phyloP scores from a whole-genome alignment of 2,329 filamentous ascomycete genomes.

The Chrysosporium queenslandicum region DNA sequence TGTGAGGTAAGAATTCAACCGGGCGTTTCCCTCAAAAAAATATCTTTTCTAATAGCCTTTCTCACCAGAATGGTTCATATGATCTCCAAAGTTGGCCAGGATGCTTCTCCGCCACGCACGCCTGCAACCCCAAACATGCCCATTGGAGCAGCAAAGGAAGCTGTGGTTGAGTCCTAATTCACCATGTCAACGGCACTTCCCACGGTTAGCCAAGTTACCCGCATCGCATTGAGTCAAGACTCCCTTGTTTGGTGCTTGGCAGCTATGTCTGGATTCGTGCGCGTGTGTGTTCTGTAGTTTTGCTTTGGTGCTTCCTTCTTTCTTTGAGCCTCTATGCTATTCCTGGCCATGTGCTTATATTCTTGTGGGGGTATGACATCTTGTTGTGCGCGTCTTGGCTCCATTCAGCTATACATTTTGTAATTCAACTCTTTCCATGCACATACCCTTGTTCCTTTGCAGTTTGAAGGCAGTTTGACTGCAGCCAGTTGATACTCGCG shows the following conservation, averaged over 20 bases:
- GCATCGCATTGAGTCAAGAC: not conserved
- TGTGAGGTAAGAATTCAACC: slow-evolving; percentile 27
- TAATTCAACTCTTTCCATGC: not conserved
- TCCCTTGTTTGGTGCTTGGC: not conserved
- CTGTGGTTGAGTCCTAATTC: slow-evolving; percentile 3
- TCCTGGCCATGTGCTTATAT: not conserved
- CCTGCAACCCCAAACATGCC: slow-evolving; percentile 5
- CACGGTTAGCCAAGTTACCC: not conserved
- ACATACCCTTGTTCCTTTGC: not conserved
- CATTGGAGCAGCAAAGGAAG: not conserved
- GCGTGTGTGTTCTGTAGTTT: too few relatives aligned
- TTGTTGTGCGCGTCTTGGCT: not conserved
- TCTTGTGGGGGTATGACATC: not conserved
- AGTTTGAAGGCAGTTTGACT: not conserved
- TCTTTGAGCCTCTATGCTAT: not conserved
- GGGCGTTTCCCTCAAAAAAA: not conserved
- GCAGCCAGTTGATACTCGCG: not conserved
- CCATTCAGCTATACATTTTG: not conserved
- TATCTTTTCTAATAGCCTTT: not conserved
- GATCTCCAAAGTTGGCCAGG: slow-evolving; percentile 24
- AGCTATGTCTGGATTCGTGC: too few relatives aligned
- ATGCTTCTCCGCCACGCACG: slow-evolving; percentile 5
- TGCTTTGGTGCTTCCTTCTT: not conserved
- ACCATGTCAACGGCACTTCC: too few relatives aligned
- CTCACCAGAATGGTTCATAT: slow-evolving; percentile 30